Conservation (phyloP, 805 yeast genomes). For the Cyberlindnera americana region DNA sequence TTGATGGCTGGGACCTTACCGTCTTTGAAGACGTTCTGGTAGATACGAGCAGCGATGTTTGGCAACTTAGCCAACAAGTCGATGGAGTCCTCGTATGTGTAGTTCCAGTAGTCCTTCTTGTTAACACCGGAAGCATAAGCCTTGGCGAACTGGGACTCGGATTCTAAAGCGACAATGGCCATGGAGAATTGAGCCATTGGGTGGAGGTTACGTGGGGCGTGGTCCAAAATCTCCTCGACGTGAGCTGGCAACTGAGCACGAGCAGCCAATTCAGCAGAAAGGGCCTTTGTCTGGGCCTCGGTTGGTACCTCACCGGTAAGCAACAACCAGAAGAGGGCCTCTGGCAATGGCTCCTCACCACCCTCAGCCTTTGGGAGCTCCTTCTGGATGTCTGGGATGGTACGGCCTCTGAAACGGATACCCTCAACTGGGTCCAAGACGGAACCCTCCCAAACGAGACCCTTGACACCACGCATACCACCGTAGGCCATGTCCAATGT, state of each 20-base stretch:
- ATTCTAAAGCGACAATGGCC: slow-evolving; percentile 77
- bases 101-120: slow-evolving; percentile 82
- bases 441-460: slow-evolving; percentile 86
- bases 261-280: slow-evolving; percentile 74
- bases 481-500: slow-evolving; percentile 80
- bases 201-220: slow-evolving; percentile 71
- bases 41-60: slow-evolving; percentile 75
- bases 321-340: slow-evolving; percentile 77
- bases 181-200: slow-evolving; percentile 91
- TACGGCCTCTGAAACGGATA: slow-evolving; percentile 79
- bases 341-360: slow-evolving; percentile 66
- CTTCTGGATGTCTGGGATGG: slow-evolving; percentile 74
- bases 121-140: slow-evolving; percentile 81
- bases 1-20: slow-evolving; percentile 59
- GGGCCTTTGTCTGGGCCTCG: slow-evolving; percentile 62
- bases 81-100: slow-evolving; percentile 76
- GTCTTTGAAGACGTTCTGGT: slow-evolving; percentile 81
- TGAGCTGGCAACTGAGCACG: slow-evolving; percentile 76
- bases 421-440: slow-evolving; percentile 83
- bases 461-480: slow-evolving; percentile 88
- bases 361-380: slow-evolving; percentile 74
- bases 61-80: slow-evolving; percentile 82
- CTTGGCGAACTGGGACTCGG: slow-evolving; percentile 80
- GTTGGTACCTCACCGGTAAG: slow-evolving; percentile 83
- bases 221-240: slow-evolving; percentile 67